phyloP scores from a whole-genome alignment of 441 rosid genomes.

The Populus hybrid region DNA sequence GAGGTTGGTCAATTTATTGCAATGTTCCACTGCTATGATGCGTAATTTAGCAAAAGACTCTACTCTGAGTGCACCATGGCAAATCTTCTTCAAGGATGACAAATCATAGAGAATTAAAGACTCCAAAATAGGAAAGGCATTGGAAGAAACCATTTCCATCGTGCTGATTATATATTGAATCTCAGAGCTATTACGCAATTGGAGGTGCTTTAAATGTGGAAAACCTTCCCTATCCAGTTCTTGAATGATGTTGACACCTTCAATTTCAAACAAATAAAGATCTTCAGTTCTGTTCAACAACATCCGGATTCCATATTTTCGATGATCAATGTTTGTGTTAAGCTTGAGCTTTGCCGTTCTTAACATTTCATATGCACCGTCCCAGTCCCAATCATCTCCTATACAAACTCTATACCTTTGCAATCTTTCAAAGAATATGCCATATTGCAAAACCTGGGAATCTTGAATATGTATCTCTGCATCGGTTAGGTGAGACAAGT shows the following conservation, averaged over 20 bases:
- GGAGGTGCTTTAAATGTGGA: conserved; percentile 16
- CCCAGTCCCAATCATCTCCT: conserved; percentile 6
- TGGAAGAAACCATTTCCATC: background rate
- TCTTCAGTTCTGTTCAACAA: conserved; percentile 4
- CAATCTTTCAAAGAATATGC: conserved; percentile 1
- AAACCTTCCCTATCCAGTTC: conserved; percentile 12
- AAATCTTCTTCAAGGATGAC: background rate
- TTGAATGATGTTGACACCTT: background rate
- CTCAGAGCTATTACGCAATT: background rate
- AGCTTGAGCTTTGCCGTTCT: conserved; percentile 18
- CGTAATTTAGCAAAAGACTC: background rate
- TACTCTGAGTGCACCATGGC: background rate
- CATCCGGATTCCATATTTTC: background rate
- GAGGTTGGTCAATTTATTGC: background rate
- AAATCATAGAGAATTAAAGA: background rate
- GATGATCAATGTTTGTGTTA: background rate
- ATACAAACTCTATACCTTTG: background rate
- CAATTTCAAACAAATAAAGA: conserved; percentile 2
- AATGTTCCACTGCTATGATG: background rate
- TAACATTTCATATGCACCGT: background rate
- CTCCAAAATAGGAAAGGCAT: background rate
- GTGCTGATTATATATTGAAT: background rate
- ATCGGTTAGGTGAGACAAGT: conserved; percentile 6
- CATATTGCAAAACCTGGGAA: conserved; percentile 6
- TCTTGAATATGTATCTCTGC: conserved; percentile 11